Evolutionary conservation across 768 basidiomycete genomes (phyloP), one percentile per base, ranked within the genome.

Genomic region (Mycena vitilis): DNA sequence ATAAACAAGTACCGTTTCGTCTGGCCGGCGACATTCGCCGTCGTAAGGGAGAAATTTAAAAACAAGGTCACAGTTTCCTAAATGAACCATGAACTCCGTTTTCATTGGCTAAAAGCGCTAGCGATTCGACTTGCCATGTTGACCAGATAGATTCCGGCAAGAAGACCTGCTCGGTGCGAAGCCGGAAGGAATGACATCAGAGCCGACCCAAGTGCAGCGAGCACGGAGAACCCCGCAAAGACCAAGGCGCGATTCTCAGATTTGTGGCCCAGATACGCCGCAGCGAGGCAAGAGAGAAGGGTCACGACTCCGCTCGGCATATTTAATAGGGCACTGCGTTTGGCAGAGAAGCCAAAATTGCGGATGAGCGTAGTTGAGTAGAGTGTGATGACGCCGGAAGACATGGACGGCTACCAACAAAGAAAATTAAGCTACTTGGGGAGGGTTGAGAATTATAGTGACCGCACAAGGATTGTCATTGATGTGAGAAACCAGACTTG

Each of bases 161-260:
- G 37, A 22, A 68, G 63, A 2, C 71, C 71, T 5, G 66, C 68
- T 15, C 65, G 59, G 6, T 72, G 42, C 3, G 58, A 49, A 10
- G 66, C 30, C 13, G 71, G 71, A 20, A 72, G 44, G 55, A 72
- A 72, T 11, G 71, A 69, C 71, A 72, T 72, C 7, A 72, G 49
- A 5, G 40, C 71, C 5, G 67, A 61, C 12, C 71, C 71, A 56
- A 63, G 48, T 1, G 65, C 71, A 37, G 71, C 67, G 15, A 69
- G 42, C 16, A 60, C 51, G 48, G 62, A 67, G 54, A 61, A 67
- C 1, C 61, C 65, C 15, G 66, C 65, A 63, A 68, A 69, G 42
- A 55, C 65, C 55, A 69, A n/a, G 2, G 67, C 63, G 23, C 71
- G 63, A 20, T 49, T 67, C 44, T 65, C 63, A n/a, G 62, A 66